phyloP scores from a whole-genome alignment of 805 yeast genomes.

The Ogataea sp. region DNA sequence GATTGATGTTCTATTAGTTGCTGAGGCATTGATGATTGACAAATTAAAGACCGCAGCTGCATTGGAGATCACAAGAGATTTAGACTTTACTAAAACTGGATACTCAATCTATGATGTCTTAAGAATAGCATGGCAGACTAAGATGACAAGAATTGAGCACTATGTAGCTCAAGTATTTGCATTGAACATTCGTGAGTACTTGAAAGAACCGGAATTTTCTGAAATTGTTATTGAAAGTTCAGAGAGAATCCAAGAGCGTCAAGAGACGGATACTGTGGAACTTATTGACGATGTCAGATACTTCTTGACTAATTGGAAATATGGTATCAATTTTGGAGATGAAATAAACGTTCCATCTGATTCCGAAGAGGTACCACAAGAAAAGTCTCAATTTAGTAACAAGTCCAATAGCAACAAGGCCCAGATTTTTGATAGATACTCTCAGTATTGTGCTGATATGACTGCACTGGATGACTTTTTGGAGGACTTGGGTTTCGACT shows the following conservation, averaged over 20 bases:
- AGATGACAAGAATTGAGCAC: conserved; percentile 57
- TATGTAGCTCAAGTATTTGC: conserved; percentile 55
- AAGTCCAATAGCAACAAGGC: too few relatives aligned
- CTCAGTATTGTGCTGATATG: too few relatives aligned
- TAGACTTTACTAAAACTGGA: conserved; percentile 13
- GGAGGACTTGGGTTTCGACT: too few relatives aligned
- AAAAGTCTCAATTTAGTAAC: too few relatives aligned
- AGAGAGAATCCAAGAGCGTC: conserved; percentile 44
- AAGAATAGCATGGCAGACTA: conserved; percentile 59
- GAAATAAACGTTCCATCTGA: too few relatives aligned
- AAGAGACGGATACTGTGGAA: conserved; percentile 76
- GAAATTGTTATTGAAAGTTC: conserved; percentile 30
- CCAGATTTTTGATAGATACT: too few relatives aligned
- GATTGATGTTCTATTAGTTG: conserved; percentile 47
- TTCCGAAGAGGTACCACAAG: too few relatives aligned
- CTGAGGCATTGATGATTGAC: conserved; percentile 55
- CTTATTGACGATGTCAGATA: conserved; percentile 70
- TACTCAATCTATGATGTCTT: conserved; percentile 46
- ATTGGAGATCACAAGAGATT: conserved; percentile 29
- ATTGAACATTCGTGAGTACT: conserved; percentile 31
- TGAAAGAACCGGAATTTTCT: conserved; percentile 29
- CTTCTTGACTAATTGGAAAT: conserved; percentile 36
- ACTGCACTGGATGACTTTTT: too few relatives aligned
- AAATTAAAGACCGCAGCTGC: conserved; percentile 60
- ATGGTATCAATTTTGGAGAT: conserved; percentile 17